Evolutionary conservation across 169 alveolate genomes (phyloP), one percentile per base, ranked within the genome.

Genomic region (Cryptosporidium xiaoi): DNA sequence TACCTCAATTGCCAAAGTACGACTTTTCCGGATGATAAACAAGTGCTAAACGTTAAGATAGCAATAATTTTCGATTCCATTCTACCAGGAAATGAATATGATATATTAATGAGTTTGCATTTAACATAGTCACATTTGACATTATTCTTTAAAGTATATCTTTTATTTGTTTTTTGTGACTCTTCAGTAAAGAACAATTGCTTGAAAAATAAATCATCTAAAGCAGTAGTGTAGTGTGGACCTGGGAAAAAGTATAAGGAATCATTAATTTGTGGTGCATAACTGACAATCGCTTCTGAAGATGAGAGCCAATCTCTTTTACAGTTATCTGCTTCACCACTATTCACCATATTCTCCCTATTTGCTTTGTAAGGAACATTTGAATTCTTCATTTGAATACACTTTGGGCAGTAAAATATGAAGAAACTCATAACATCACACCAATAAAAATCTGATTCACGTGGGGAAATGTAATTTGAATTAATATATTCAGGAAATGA

Each of bases 181-280:
- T 13, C 62, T 50, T 77, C 71, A 16, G 0, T 8, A 24, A 62
- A 7, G 2, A 77, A 0, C 5, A 69, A 34, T n/a, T 60, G 27
- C 31, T 77, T 77, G 48, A 60, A 77, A 16, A 77, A 77, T n/a
- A 56, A 29, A 46, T 77, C 87, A 46, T 77, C 87, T 24, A 62
- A 51, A 15, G 62, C 69, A 13, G 71, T 55, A 13, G 65, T 20
- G 13, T 20, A 31, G 64, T 77, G 50, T n/a, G 77, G 77, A 36
- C 29, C 31, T 40, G 87, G 87, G 12, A 77, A 77, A 77, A 60
- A 77, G 64, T 77, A 77, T 2, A 77, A 40, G 10, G 40, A 40
- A 44, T 77, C 87, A 20, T 77, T 77, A 56, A 77, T 40, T 62
- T 77, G 87, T 8, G 87, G 87, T 10, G 50, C 65, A 60, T 77